Evolutionary conservation across 495 filamentous ascomycete species (phyloP).

Genomic region (Trichoderma reesei): DNA sequence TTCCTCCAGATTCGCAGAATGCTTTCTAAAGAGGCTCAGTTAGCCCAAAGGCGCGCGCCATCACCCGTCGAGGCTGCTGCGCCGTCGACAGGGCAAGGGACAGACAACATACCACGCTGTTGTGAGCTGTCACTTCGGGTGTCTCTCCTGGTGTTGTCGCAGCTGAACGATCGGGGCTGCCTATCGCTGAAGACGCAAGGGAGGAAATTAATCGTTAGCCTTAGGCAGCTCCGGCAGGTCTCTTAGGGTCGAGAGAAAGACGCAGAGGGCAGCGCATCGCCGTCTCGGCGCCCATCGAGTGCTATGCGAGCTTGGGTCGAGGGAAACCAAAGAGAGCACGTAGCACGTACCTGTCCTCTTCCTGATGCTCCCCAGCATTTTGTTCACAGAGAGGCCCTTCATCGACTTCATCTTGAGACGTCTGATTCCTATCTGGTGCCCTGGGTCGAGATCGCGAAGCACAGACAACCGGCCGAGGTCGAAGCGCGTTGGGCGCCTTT

Average conservation of each 20-base stretch:
- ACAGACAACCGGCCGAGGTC: not conserved
- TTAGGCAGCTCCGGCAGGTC: not conserved
- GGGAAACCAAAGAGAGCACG: not conserved
- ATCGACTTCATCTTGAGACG: constrained; percentile 12
- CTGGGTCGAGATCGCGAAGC: not conserved
- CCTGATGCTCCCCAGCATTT: constrained; percentile 45
- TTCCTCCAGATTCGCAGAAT: constrained; percentile 73
- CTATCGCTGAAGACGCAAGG: constrained; percentile 1
- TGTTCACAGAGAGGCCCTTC: constrained; percentile 44
- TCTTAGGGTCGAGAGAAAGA: not conserved
- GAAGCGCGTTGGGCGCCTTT: constrained; percentile 7
- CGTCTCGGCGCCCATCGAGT: not conserved
- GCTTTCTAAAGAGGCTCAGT: constrained; percentile 25
- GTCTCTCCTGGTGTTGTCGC: constrained; percentile 29
- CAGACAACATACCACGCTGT: constrained; percentile 37
- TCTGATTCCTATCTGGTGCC: not conserved
- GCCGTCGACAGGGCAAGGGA: not conserved
- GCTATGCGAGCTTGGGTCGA: not conserved
- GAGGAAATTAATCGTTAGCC: not conserved
- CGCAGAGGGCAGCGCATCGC: not conserved
- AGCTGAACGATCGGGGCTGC: constrained; percentile 7
- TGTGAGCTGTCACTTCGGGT: constrained; percentile 48
- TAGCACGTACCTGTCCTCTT: constrained; percentile 21
- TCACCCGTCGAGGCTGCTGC: not conserved
- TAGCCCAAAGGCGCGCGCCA: constrained; percentile 13